Evolutionary conservation across 108 stramenopile genomes (phyloP), one percentile per base, ranked within the genome.

Genomic region (Ochromonas danica): DNA sequence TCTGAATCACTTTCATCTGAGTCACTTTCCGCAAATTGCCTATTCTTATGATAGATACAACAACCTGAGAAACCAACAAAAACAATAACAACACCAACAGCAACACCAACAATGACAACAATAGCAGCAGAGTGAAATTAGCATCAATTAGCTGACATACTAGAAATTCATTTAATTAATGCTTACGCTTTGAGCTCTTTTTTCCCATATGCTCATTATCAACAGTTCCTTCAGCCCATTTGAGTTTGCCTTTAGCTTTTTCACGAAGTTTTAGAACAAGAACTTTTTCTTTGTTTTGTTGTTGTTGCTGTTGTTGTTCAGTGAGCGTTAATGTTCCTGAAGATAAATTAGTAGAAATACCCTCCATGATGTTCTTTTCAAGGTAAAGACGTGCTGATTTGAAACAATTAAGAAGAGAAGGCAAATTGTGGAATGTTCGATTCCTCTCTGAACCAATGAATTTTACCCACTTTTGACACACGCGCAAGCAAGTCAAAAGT

Each of bases 1-100:
- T 75, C 72, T 22, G 72, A 75, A 60, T 75, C 72, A 36, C 31
- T 75, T 41, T 75, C 72, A 75, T 75, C 72, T 27, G 72, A 75
- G 31, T 75, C 72, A 41, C 72, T 75, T 75, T 75, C 72, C 3
- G 14, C 72, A 36, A 75, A 75, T 33, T 17, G 3, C 17, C 41
- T 39, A 28, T 39, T 17, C 72, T 75, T 75, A 25, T 75, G 72
- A 36, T 41, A 75, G 6, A 75, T 75, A 36, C 72, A 75, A 41
- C 72, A 75, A 27, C 72, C 72, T 75, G 6, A n/a, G n/a, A n/a
- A n/a, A n/a, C n/a, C n/a, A 25, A 57, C n/a, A 75, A 14, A 42
- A 6, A 27, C 43, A 33, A 57, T 51, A 14, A 51, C 14, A 22
- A 14, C 6, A 14, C 22, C 45, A 51, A 22, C 45, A 22, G 14